phyloP scores from a whole-genome alignment of 495 filamentous ascomycete species.

The Penicillium goetzii region DNA sequence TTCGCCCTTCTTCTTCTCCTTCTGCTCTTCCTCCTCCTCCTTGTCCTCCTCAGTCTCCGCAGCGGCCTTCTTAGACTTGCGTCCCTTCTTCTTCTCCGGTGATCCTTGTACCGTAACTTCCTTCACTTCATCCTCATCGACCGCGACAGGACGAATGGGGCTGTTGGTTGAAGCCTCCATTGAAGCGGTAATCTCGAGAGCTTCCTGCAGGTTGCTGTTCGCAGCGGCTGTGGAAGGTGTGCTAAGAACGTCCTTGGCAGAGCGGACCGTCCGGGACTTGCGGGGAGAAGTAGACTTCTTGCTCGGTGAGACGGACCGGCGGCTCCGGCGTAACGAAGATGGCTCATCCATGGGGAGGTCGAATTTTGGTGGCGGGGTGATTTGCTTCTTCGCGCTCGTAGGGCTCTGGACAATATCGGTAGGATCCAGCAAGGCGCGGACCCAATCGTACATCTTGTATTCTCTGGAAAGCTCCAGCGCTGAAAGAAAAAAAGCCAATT shows the following conservation, averaged over 20 bases:
- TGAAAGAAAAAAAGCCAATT: constrained; percentile 31
- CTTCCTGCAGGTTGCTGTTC: constrained; percentile 54
- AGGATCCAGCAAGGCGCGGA: constrained; percentile 84
- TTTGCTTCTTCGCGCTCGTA: constrained; percentile 64
- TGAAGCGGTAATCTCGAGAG: constrained; percentile 51
- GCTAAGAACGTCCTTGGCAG: constrained; percentile 51
- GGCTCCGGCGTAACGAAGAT: constrained; percentile 48
- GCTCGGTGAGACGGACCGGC: constrained; percentile 63
- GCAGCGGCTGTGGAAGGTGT: constrained; percentile 51
- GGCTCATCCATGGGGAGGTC: constrained; percentile 51
- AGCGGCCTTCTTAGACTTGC: constrained; percentile 38
- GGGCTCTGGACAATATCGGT: constrained; percentile 64
- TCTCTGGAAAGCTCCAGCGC: constrained; percentile 85
- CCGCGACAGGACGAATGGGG: constrained; percentile 12
- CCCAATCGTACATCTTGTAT: constrained; percentile 82
- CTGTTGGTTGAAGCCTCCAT: constrained; percentile 34
- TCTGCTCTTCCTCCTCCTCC: constrained; percentile 33
- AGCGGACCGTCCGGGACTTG: constrained; percentile 69
- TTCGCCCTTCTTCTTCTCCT: constrained; percentile 29
- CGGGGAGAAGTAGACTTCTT: constrained; percentile 66
- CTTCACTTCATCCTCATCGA: constrained; percentile 33
- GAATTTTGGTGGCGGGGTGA: constrained; percentile 72
- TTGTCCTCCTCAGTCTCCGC: constrained; percentile 41
- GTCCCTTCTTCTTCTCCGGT: constrained; percentile 37
- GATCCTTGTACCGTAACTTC: constrained; percentile 34